A percentile compares a stretch with the other conserved stretches of the same genome.
Evolutionary conservation across 2,329 filamentous ascomycete genomes (phyloP).

Genomic region (Trichoderma sp.): DNA sequence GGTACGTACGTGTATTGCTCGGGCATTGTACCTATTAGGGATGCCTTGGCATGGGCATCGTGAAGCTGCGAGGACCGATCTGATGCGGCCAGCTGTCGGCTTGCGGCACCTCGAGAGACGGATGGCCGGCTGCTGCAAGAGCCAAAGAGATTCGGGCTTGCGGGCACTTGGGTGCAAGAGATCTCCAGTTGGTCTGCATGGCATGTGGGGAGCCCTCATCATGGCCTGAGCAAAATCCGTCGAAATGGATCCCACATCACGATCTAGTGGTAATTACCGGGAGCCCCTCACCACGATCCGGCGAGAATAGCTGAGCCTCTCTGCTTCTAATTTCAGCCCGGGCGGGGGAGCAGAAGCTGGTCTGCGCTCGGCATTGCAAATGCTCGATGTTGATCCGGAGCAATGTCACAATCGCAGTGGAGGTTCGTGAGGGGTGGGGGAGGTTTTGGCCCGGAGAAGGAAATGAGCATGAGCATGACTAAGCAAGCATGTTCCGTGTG

Average conservation of each 20-base stretch:
- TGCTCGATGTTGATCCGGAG: background rate
- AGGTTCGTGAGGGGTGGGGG: background rate
- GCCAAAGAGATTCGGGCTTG: background rate
- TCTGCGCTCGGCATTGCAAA: background rate
- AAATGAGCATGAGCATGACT: slow-evolving; percentile 21
- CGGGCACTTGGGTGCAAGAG: background rate
- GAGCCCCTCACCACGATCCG: slow-evolving; percentile 23
- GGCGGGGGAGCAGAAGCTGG: background rate
- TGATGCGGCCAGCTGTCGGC: background rate
- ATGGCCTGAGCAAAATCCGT: background rate
- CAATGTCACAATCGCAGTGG: slow-evolving; percentile 23
- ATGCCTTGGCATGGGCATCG: background rate
- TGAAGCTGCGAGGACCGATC: background rate
- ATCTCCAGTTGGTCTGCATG: slow-evolving; percentile 22
- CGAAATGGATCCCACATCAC: slow-evolving; percentile 3
- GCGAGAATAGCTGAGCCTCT: background rate
- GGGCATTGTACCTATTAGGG: background rate
- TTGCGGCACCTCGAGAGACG: background rate
- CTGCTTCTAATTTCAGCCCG: slow-evolving; percentile 19
- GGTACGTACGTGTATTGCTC: background rate
- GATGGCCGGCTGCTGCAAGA: background rate
- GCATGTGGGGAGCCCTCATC: slow-evolving; percentile 19
- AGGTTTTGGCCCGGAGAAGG: background rate
- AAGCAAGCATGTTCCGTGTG: background rate
- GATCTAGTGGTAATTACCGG: slow-evolving; percentile 24